Evolutionary conservation across 257 asterid genomes (phyloP).

Genomic region (Nicotiana otophora): DNA sequence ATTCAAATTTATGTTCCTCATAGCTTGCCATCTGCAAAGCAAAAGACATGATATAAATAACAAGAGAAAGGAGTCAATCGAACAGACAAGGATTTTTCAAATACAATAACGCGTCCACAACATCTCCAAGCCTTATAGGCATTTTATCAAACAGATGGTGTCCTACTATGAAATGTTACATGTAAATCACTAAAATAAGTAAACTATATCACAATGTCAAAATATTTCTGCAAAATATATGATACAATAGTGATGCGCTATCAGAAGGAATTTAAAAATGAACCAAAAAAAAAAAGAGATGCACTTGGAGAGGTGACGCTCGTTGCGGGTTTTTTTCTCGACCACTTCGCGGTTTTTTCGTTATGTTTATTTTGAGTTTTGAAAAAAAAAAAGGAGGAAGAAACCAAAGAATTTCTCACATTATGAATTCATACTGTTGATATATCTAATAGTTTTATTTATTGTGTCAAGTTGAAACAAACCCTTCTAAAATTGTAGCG

Average conservation of each 20-base stretch:
- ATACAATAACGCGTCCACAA: too few species aligned
- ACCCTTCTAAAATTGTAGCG: too few species aligned
- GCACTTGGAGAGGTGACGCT: not conserved
- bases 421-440: too few species aligned
- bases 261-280: not conserved
- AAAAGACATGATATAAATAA: not conserved
- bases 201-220: not conserved
- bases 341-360: too few species aligned
- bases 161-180: not conserved
- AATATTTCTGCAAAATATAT: not conserved
- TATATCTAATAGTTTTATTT: too few species aligned
- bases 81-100: not conserved
- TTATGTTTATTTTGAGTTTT: too few species aligned
- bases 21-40: slow-evolving; percentile 32
- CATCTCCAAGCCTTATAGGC: not conserved
- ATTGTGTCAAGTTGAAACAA: too few species aligned
- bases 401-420: too few species aligned
- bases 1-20: slow-evolving; percentile 27
- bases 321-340: too few species aligned
- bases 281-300: not conserved
- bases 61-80: not conserved
- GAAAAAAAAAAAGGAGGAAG: too few species aligned
- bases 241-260: not conserved
- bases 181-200: not conserved
- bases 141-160: not conserved